Evolutionary conservation across 257 asterid genomes (phyloP), one percentile per base, ranked within the genome.

Genomic region (Pogostemon cablin): DNA sequence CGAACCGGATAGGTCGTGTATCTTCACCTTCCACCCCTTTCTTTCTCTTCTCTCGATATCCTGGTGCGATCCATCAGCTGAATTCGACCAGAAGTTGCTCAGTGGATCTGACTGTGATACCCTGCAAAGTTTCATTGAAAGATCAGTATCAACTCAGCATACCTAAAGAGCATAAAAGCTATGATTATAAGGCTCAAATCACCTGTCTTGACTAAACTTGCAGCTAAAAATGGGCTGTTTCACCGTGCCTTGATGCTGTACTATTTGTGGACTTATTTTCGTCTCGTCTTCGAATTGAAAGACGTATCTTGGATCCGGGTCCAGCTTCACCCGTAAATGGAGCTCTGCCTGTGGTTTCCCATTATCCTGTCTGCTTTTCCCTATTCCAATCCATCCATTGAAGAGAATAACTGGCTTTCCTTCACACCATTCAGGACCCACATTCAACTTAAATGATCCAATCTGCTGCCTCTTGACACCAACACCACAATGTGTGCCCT

Each of bases 171-270:
- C 32, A 25, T 25, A 25, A 25, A 25, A 25, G 32, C 32, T 25
- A 1, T 25, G 32, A 25, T 25, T 25, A 1, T 25, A 25, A 25
- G 32, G 32, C 32, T 25, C 15, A 38, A 2, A 47, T 88, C 72
- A 92, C 98, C 98, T 87, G 88, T 93, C 98, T 74, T 69, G 87
- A 78, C 82, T 91, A 77, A 90, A 93, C 88, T 84, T 87, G 97
- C 97, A 91, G 86, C 97, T 93, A 81, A 93, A 91, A 79, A 93
- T 93, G 35, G 97, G 96, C 82, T 93, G 99, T 69, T 83, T 86
- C 54, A 79, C 81, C 17, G 80, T 75, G 53, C 99, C 99, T 78
- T 87, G 99, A 67, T 87, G 96, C 86, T 93, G 97, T 74, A 93
- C 99, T 68, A 90, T 69, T 62, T 89, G 96, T 2, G 99, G 97